Evolutionary conservation across 2,329 filamentous ascomycete genomes (phyloP), one percentile per base, ranked within the genome.

Genomic region (Ploettnerulaceae sp.): DNA sequence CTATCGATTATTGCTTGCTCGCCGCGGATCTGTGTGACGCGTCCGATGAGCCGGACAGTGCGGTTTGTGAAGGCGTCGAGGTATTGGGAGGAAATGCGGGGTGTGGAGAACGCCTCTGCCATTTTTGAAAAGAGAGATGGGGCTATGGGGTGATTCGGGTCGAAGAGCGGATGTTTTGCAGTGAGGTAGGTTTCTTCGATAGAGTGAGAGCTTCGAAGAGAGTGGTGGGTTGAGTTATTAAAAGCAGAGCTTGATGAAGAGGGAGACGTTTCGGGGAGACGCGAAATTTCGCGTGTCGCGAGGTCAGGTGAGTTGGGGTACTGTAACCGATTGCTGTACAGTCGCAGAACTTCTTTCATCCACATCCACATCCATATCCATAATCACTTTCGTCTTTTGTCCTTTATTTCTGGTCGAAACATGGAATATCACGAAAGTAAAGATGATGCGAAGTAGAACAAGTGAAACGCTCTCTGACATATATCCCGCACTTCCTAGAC

Each of bases 11-110:
- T 80, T 0, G 89, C 91, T 40, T 79, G 77, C 42, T 93, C 86
- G 56, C 90, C 90, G 41, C 83, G 82, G 18, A 97, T 74, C 60
- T 93, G 83, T 3, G 79, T 77, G 36, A 97, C 89, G 60, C 85
- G 89, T 60, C 93, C 93, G 4, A 95, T 75, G 45, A 97, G 74
- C 59, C 89, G 89, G 53, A 97, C 86, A 52, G 86, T 86, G 55
- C 79, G 77, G 56, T 75, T 74, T 56, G 82, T 74, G 70, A 90
- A 95, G 61, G 75, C 75, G 64, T 89, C 80, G 48, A 97, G 84
- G 68, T 91, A 86, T 31, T 76, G 71, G 43, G 86, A 85, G 37
- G 86, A 88, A 65, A 96, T 81, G 66, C 93, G 89, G 22, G 93
- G 91, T 38, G 89, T 79, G 20, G 75, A 74, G 49, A 72, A 82